Percentiles rank a stretch among this genome's conserved stretches.
Conservation (phyloP, 2,329 filamentous ascomycete species). For the Xylaria sp. region DNA sequence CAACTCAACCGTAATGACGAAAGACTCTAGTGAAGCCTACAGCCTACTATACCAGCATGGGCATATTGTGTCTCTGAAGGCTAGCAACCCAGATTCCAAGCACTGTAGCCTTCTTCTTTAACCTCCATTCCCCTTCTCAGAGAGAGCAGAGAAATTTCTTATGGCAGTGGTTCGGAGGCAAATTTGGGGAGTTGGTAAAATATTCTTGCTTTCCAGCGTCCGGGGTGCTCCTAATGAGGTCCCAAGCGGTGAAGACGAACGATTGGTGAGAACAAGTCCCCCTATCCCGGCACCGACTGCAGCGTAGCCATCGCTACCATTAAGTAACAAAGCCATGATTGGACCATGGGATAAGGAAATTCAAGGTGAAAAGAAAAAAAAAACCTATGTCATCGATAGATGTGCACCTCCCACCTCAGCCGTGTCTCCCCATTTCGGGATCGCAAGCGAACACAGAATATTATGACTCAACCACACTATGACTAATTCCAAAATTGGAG, state of each 20-base stretch:
- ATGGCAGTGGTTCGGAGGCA: neutral
- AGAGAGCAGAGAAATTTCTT: conserved; percentile 30
- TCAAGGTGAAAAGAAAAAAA: conserved; percentile 15
- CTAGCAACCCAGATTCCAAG: neutral
- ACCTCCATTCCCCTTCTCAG: conserved; percentile 25
- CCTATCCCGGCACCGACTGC: conserved; percentile 33
- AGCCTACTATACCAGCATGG: too few relatives aligned
- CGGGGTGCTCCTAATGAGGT: conserved; percentile 29
- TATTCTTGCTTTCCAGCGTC: conserved; percentile 30
- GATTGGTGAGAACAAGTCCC: conserved; percentile 33
- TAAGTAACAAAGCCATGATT: conserved; percentile 20
- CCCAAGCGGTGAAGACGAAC: conserved; percentile 32
- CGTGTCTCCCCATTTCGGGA: too few relatives aligned
- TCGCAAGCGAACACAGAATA: too few relatives aligned
- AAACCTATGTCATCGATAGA: conserved; percentile 1
- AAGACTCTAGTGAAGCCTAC: too few relatives aligned
- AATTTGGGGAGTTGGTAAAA: conserved; percentile 31
- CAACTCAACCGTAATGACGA: too few relatives aligned
- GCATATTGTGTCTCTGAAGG: too few relatives aligned
- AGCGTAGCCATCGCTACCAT: conserved; percentile 31
- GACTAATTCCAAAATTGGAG: too few relatives aligned
- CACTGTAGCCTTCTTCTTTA: conserved; percentile 6
- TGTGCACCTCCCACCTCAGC: too few relatives aligned
- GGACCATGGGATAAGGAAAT: conserved; percentile 12
- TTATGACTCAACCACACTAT: too few relatives aligned